phyloP scores from a whole-genome alignment of 208 protist species.

The Leishmania mexicana region DNA sequence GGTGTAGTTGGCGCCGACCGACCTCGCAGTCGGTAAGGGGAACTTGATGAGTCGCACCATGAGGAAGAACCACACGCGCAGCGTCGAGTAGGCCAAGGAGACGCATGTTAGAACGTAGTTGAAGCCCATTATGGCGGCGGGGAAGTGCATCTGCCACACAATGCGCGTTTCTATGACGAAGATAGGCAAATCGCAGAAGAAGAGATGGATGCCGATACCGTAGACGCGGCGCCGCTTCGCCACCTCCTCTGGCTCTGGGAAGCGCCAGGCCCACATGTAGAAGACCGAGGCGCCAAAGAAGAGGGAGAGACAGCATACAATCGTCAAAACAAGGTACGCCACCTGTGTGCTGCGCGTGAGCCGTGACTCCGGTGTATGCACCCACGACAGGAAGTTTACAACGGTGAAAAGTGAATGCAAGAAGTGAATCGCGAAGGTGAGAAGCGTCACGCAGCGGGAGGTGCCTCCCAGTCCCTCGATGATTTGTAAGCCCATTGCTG shows the following conservation, averaged over 20 bases:
- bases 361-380: slow-evolving; percentile 31
- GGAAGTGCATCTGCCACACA: slow-evolving; percentile 67
- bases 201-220: slow-evolving; percentile 69
- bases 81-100: slow-evolving; percentile 67
- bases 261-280: slow-evolving; percentile 93
- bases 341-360: slow-evolving; percentile 31
- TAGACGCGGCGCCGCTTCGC: slow-evolving; percentile 84
- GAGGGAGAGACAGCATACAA: slow-evolving; percentile 72
- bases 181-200: slow-evolving; percentile 84
- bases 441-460: slow-evolving; percentile 60
- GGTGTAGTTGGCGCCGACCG: slow-evolving; percentile 18
- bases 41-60: slow-evolving; percentile 87
- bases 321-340: slow-evolving; percentile 71
- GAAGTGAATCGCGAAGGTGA: slow-evolving; percentile 86
- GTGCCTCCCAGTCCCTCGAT: slow-evolving; percentile 67
- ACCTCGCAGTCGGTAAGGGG: slow-evolving; percentile 21
- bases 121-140: slow-evolving; percentile 60
- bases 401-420: slow-evolving; percentile 76
- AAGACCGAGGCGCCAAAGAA: slow-evolving; percentile 76
- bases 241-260: slow-evolving; percentile 85
- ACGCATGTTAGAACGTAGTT: slow-evolving; percentile 77
- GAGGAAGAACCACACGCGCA: slow-evolving; percentile 86
- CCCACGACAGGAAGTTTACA: slow-evolving; percentile 71
- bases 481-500: slow-evolving; percentile 34
- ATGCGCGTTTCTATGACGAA: slow-evolving; percentile 83